phyloP scores from a whole-genome alignment of 2,329 filamentous ascomycete genomes.

The Cercospora nicotianae region DNA sequence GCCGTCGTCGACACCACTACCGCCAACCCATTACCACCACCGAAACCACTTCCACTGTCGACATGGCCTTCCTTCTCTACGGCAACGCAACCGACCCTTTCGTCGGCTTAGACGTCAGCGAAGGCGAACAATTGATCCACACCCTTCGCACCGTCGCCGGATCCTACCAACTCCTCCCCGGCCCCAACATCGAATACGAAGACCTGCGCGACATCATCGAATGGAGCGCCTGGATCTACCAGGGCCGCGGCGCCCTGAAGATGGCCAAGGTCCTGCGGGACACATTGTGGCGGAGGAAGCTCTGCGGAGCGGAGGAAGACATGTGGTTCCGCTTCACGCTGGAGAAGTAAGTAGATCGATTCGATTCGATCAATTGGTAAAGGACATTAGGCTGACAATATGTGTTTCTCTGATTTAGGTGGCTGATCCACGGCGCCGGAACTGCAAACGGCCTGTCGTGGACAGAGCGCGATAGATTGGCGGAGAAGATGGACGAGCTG shows the following conservation, averaged over 20 bases:
- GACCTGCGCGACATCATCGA: background rate
- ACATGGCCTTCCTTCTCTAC: background rate
- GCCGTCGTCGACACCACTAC: background rate
- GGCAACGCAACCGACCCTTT: background rate
- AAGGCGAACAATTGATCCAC: background rate
- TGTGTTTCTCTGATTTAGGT: background rate
- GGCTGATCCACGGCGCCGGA: background rate
- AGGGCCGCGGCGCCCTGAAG: background rate
- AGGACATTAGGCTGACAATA: background rate
- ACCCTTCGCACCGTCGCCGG: background rate
- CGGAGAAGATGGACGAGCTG: background rate
- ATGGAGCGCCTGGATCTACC: background rate
- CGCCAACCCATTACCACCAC: background rate
- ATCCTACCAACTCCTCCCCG: background rate
- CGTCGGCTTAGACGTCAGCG: background rate
- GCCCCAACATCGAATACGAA: constrained; percentile 1
- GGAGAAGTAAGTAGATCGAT: background rate
- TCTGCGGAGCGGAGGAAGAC: constrained; percentile 1
- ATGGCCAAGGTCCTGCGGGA: background rate
- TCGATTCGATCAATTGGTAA: background rate
- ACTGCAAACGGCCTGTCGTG: background rate
- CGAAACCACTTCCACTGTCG: background rate
- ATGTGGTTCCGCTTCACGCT: background rate
- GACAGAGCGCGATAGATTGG: background rate
- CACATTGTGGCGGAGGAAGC: background rate